phyloP scores from a whole-genome alignment of 2,329 filamentous ascomycete genomes.

The Cercospora sp. region DNA sequence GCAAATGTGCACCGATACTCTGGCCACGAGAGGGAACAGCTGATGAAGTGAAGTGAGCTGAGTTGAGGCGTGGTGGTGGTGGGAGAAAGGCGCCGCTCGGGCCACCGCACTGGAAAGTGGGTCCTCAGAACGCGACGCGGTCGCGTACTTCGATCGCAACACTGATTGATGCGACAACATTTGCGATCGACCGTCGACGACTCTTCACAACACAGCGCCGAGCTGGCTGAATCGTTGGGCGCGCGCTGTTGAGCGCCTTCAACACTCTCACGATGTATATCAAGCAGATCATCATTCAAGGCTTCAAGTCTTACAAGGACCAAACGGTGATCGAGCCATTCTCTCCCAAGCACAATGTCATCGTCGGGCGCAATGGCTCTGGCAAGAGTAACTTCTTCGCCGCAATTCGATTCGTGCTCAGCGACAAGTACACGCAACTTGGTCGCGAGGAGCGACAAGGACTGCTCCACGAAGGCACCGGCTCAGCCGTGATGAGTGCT shows the following conservation, averaged over 20 bases:
- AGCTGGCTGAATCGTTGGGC: not conserved
- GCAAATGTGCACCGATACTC: not conserved
- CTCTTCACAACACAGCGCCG: not conserved
- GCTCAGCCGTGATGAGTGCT: constrained; percentile 97
- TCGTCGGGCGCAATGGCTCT: constrained; percentile 97
- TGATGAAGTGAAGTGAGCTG: not conserved
- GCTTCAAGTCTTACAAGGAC: constrained; percentile 97
- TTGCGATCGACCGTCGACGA: not conserved
- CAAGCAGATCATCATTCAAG: constrained; percentile 99
- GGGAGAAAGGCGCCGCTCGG: not conserved
- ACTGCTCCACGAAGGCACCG: constrained; percentile 95
- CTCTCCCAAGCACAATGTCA: constrained; percentile 95
- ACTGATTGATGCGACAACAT: constrained; percentile 1
- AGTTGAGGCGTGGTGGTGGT: not conserved
- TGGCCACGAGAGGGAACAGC: not conserved
- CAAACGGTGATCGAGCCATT: constrained; percentile 98
- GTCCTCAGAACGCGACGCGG: constrained; percentile 1
- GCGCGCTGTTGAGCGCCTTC: constrained; percentile 9
- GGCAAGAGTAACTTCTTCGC: constrained; percentile 99
- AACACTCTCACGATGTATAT: constrained; percentile 71
- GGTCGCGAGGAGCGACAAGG: constrained; percentile 93
- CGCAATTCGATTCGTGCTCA: constrained; percentile 95
- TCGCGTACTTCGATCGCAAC: constrained; percentile 2
- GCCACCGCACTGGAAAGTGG: not conserved
- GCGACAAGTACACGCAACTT: constrained; percentile 90